Evolutionary conservation across 495 filamentous ascomycete species (phyloP).

Genomic region (Xylaria acuta): DNA sequence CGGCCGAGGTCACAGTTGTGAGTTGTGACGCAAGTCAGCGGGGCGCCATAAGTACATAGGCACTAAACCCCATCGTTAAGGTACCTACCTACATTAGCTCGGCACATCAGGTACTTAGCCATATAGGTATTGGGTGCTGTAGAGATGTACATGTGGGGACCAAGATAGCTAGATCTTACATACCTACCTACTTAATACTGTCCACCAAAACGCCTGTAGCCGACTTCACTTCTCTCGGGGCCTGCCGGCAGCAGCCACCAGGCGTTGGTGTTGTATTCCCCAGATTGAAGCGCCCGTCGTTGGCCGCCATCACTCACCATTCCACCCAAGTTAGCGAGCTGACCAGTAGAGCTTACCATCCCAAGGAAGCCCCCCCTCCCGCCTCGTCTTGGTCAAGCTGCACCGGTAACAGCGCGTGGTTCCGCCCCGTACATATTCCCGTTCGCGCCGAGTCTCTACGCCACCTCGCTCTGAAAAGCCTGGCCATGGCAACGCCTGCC

Average conservation of each 20-base stretch:
- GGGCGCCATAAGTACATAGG: neutral
- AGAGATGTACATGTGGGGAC: conserved; percentile 6
- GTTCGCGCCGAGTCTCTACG: neutral
- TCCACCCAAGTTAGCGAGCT: neutral
- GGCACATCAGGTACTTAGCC: neutral
- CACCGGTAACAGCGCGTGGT: neutral
- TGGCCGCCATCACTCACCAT: neutral
- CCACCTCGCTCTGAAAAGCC: too few species aligned
- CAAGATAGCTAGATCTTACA: neutral
- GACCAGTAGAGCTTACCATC: neutral
- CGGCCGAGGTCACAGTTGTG: neutral
- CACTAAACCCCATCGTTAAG: neutral
- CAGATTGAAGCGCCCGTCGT: conserved; percentile 4
- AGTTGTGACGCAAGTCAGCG: conserved; percentile 2
- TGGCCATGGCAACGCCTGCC: conserved; percentile 25
- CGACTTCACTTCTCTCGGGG: neutral
- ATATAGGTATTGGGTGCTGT: neutral
- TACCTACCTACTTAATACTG: too few species aligned
- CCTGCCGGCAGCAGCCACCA: conserved; percentile 9
- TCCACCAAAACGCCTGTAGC: neutral
- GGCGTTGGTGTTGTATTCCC: conserved; percentile 5
- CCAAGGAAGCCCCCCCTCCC: neutral
- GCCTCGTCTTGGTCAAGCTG: neutral
- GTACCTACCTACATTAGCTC: neutral
- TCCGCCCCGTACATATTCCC: neutral